Base-by-base conservation (phyloP, 768 basidiomycete species). In the Coprinellus micaceus region DNA sequence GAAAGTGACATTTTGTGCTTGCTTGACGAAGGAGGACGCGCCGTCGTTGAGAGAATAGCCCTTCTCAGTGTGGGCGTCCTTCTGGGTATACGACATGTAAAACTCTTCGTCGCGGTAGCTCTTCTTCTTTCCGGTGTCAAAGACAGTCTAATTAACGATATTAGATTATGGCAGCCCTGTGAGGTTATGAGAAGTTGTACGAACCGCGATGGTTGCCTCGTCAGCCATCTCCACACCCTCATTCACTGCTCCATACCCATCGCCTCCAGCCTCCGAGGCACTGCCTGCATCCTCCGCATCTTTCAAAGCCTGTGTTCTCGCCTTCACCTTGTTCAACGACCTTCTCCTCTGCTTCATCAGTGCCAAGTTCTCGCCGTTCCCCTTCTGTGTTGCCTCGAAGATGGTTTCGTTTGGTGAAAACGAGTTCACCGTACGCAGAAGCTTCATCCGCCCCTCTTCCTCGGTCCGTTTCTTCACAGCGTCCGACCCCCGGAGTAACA, bases 11-110 rank as follows among this genome's bases (percentile, higher is more conserved):
- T 80, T 80, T 21, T 81, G 80, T 4, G 93, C 93, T 75, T 96
- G 94, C 62, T 86, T 85, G 26, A 82, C 83, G 64, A 98, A 96
- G 5, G 90, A 85, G 11, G 91, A 86, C 26, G 88, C 90, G 9
- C 94, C 94, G 61, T 96, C 93, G 3, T 77, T 81, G 21, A 98
- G 77, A 6, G 95, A 95, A 69, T 96, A 98, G 22, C 95, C 95
- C 73, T 91, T 92, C 67, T 98, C 95, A 1, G 92, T 86, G 52
- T 79, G 76, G 33, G 89, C 87, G 58, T 88, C 92, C 64, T 90
- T 91, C 68, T 95, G 93, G 64, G 87, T 86, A 74, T 98, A 86
- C 2, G 91, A 89, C 82, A 98, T 85, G 71, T 94, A 98, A 65
- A 92, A 96, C 36, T 91, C 86, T 2, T 84, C 79, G 63, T 98